Conservation (phyloP, 1,284 basidiomycete genomes). For the Tremellales sp. region DNA sequence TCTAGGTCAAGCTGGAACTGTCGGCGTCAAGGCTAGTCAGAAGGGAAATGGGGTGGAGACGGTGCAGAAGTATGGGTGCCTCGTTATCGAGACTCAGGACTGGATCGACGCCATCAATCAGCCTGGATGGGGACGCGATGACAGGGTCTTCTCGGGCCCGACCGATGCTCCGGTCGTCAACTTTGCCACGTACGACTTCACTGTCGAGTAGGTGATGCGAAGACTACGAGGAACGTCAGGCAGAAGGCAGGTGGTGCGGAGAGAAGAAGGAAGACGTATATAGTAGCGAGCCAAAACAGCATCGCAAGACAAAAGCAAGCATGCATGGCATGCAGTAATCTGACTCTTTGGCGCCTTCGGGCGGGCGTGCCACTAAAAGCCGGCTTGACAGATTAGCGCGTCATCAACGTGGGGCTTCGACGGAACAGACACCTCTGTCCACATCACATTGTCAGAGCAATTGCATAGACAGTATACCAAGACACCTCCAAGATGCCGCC, state of each 20-base stretch:
- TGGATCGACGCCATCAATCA: slow-evolving; percentile 32
- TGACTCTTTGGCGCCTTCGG: too few species aligned
- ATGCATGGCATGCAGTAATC: too few species aligned
- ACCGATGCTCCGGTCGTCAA: slow-evolving; percentile 18
- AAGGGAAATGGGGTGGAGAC: slow-evolving; percentile 4
- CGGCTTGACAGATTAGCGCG: too few species aligned
- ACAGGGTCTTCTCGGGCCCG: slow-evolving; percentile 24
- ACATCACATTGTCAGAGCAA: too few species aligned
- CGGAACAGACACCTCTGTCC: too few species aligned
- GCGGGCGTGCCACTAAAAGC: too few species aligned
- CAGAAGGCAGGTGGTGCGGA: too few species aligned
- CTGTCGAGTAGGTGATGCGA: slow-evolving; percentile 3
- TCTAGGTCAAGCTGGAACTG: slow-evolving; percentile 15
- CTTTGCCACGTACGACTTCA: slow-evolving; percentile 26
- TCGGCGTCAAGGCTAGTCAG: slow-evolving; percentile 15
- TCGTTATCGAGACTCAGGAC: slow-evolving; percentile 37
- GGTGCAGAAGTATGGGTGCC: slow-evolving; percentile 26
- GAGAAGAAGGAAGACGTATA: too few species aligned
- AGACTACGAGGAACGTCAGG: too few species aligned
- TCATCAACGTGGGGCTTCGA: too few species aligned
- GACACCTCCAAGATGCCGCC: slow-evolving; percentile 30
- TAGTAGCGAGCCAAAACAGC: too few species aligned
- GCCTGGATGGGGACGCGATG: slow-evolving; percentile 28
- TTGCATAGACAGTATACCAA: not conserved
- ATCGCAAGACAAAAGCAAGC: too few species aligned